Evolutionary conservation across 1,139 yeast genomes (phyloP), one percentile per base, ranked within the genome.

Genomic region (Scheffersomyces segobiensis): DNA sequence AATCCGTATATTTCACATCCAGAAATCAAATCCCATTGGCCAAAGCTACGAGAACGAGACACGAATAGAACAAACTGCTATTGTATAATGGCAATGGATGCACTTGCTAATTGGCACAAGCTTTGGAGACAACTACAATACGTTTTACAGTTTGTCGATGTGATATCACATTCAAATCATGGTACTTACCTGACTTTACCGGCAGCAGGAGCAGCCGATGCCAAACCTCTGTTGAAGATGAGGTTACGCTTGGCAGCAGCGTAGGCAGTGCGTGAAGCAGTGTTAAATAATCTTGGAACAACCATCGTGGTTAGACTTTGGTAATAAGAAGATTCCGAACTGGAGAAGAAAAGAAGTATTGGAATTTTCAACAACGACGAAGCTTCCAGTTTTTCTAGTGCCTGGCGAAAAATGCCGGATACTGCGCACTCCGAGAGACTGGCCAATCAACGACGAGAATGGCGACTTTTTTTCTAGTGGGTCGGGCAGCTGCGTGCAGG

Each of bases 211-310:
- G 93, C 90, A 76, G 93, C 92, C 72, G 97, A 84, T 71, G 97
- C 97, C 81, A 90, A 82, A 77, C 91, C 87, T 83, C 97, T 91
- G 80, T 82, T 79, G 79, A 88, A 86, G 79, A 86, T 81, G 75
- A 84, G 75, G 83, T 88, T 88, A 77, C 93, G 91, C 86, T 87
- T 89, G 73, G 95, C 96, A 73, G 95, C 95, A 80, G 87, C 87
- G 81, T 89, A 86, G 75, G 97, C 97, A 79, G 90, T 85, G 84
- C 93, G 93, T 73, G 97, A 87, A 74, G 92, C 82, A 79, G 92
- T 85, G 84, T 93, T 89, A 82, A 90, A 88, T 82, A 92, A 88
- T 88, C 97, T 92, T 81, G 97, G 95, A 80, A 88, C 83, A 82
- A 86, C 90, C 91, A 87, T 87, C 71, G 72, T 68, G 66, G 66